Evolutionary conservation across 2,329 filamentous ascomycete species (phyloP), one percentile per base, ranked within the genome.

Genomic region (Epichloe festucae): DNA sequence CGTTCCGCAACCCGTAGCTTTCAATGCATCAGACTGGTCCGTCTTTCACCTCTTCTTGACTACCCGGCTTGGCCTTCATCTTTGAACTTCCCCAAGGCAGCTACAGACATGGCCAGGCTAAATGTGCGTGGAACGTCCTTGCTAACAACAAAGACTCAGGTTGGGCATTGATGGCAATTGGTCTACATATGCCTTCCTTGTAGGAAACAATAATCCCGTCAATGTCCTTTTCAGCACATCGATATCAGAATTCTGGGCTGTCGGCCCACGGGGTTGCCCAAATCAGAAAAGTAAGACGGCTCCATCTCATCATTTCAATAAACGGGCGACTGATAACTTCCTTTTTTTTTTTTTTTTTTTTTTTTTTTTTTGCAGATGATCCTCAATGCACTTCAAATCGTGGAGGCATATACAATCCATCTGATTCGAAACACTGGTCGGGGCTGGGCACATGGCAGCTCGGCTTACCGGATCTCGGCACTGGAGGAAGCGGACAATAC

Each of bases 171-270:
- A 87, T 62, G 84, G 84, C 10, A 75, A 75, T 55, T 90, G 86
- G 86, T 88, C 84, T 15, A 79, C 83, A 6, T 79, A 87, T 56
- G 73, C 71, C 12, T 71, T 89, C 46, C 54, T 58, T 5, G 54
- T 76, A 70, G 58, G 72, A 77, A 65, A 68, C 19, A 57, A 65
- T 6, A 62, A 69, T 50, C 34, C 57, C 10, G 60, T 72, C 53
- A 64, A 70, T 56, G 64, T 73, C 35, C 61, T 73, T 12, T 73
- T 83, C 49, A 87, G 82, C 60, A 89, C 84, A 5, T 75, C 77
- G 12, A 73, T 82, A 42, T 86, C 85, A 38, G 84, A 88, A 64
- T 81, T 84, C 43, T 88, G 84, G 84, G 75, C 80, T 3, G 70
- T 89, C 40, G 73, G 81, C 49, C 69, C 74, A 1, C 23, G 71